Conservation (phyloP, 2,329 filamentous ascomycete species). For the Phoma sp. region DNA sequence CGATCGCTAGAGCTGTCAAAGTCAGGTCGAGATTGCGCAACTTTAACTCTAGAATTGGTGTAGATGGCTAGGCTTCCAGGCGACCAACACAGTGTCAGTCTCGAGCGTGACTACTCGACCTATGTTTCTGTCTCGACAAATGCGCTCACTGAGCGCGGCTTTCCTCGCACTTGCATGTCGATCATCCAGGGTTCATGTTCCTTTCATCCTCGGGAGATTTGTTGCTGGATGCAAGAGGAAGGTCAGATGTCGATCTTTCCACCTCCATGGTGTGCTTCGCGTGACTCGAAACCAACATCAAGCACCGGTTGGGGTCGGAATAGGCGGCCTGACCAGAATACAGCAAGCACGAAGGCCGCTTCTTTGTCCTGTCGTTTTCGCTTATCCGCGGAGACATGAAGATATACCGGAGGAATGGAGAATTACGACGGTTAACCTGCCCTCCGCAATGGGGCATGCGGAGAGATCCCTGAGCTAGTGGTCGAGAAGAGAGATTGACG, state of each 20-base stretch:
- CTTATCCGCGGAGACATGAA: conserved; percentile 7
- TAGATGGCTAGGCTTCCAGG: background rate
- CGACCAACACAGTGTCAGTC: background rate
- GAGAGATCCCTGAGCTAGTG: conserved; percentile 15
- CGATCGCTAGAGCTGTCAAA: background rate
- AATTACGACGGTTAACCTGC: conserved; percentile 14
- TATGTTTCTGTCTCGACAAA: background rate
- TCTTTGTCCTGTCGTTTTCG: conserved; percentile 6
- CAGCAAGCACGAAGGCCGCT: background rate
- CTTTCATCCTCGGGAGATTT: conserved; percentile 11
- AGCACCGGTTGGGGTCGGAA: background rate
- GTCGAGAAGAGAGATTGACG: conserved; percentile 1
- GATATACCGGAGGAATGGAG: conserved; percentile 1
- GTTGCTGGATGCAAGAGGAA: background rate
- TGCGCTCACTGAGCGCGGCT: conserved; percentile 4
- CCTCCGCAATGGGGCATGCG: conserved; percentile 16
- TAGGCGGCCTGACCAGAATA: background rate
- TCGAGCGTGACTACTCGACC: background rate
- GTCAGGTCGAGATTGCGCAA: background rate
- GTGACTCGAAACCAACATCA: background rate
- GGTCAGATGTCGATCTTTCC: conserved; percentile 4
- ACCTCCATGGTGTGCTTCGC: background rate
- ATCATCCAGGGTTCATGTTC: conserved; percentile 12
- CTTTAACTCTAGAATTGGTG: background rate
- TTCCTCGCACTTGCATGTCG: conserved; percentile 9